Percentiles rank a stretch among this genome's conserved stretches.
Evolutionary conservation across 2,329 filamentous ascomycete genomes (phyloP).

Genomic region (Sclerotinia trifoliorum): DNA sequence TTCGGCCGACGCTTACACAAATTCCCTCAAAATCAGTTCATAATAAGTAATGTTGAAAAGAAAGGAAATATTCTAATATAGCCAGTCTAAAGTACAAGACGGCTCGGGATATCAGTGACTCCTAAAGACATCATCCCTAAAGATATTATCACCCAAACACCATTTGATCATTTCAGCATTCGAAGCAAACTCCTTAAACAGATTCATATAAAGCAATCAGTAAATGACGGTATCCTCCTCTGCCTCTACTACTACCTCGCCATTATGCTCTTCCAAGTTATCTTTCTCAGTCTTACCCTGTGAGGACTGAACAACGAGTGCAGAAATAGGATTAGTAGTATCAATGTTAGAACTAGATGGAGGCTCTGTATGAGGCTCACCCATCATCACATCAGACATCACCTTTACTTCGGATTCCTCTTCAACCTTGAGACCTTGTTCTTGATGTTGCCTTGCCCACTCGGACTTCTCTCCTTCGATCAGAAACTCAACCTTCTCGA

Average conservation of each 20-base stretch:
- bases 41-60: neutral
- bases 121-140: neutral
- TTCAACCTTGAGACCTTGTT: slow-evolving; percentile 35
- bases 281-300: slow-evolving; percentile 42
- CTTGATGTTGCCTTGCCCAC: slow-evolving; percentile 52
- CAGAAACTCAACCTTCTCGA: slow-evolving; percentile 59
- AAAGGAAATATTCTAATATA: slow-evolving; percentile 12
- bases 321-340: slow-evolving; percentile 42
- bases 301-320: slow-evolving; percentile 35
- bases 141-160: neutral
- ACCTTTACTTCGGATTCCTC: slow-evolving; percentile 34
- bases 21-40: slow-evolving; percentile 34
- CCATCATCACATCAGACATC: slow-evolving; percentile 43
- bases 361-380: slow-evolving; percentile 47
- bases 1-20: slow-evolving; percentile 36
- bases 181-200: neutral
- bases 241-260: slow-evolving; percentile 76
- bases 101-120: slow-evolving; percentile 21
- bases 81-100: slow-evolving; percentile 22
- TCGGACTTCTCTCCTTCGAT: slow-evolving; percentile 65
- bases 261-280: slow-evolving; percentile 64
- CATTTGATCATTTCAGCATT: neutral
- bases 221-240: slow-evolving; percentile 93
- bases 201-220: slow-evolving; percentile 45
- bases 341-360: slow-evolving; percentile 40